Evolutionary conservation across 108 stramenopile genomes (phyloP).

Genomic region (Schizochytrium sp.): DNA sequence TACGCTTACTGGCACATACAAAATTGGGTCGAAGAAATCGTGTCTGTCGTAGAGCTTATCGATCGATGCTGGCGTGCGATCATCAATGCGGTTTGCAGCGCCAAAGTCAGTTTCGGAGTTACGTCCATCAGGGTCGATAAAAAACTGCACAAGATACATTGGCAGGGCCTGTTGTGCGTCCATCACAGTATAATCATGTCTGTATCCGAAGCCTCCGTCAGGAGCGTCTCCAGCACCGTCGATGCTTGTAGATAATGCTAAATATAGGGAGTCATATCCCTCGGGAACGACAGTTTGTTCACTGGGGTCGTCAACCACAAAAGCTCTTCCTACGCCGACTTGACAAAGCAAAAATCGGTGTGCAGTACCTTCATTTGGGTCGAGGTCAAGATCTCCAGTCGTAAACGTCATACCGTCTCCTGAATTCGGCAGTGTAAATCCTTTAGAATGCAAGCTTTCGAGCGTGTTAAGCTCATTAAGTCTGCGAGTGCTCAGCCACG

Average conservation of each 20-base stretch:
- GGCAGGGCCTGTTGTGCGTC: conserved; percentile 66
- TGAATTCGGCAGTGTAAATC: conserved; percentile 58
- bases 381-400: conserved; percentile 60
- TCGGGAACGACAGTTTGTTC: conserved; percentile 55
- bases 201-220: conserved; percentile 40
- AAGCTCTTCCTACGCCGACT: conserved; percentile 65
- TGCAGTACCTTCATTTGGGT: conserved; percentile 20
- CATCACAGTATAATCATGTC: conserved; percentile 62
- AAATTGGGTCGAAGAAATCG: conserved; percentile 61
- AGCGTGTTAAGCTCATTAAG: conserved; percentile 56
- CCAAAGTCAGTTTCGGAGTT: conserved; percentile 58
- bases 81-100: conserved; percentile 5
- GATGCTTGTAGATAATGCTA: conserved; percentile 36
- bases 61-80: conserved; percentile 22
- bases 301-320: conserved; percentile 58
- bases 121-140: conserved; percentile 33
- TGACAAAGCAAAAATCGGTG: conserved; percentile 64
- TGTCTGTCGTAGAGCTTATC: conserved; percentile 60
- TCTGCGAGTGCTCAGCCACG: conserved; percentile 58
- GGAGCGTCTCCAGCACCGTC: conserved; percentile 16
- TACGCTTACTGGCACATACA: conserved; percentile 61
- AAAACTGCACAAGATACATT: conserved; percentile 66
- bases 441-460: conserved; percentile 61
- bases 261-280: conserved; percentile 66
- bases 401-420: conserved; percentile 62